phyloP scores from a whole-genome alignment of 148 eudicot genomes.

The Mesembryanthemum crystallinum region DNA sequence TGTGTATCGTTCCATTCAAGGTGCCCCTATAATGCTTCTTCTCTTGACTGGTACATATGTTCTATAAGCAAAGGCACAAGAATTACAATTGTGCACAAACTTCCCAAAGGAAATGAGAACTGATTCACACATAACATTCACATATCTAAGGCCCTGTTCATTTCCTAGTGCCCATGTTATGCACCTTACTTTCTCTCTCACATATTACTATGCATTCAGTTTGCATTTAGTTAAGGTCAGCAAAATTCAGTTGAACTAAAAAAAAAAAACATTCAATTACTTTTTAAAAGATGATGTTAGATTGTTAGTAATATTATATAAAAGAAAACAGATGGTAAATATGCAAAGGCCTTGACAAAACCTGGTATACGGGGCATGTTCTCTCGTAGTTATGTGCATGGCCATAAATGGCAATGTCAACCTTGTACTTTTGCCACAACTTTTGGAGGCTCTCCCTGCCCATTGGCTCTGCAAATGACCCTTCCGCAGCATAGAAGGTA shows the following conservation, averaged over 20 bases:
- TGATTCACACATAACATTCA: too few species aligned
- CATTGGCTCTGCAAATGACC: slow-evolving; percentile 90
- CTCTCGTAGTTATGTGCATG: slow-evolving; percentile 89
- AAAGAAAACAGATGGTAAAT: neutral
- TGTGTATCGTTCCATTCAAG: slow-evolving; percentile 79
- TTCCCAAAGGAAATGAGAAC: neutral
- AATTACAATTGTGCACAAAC: neutral
- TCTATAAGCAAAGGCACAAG: slow-evolving; percentile 36
- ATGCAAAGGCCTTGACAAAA: slow-evolving; percentile 16
- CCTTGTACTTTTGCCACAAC: slow-evolving; percentile 93
- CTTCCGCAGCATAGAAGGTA: slow-evolving; percentile 49
- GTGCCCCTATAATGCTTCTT: slow-evolving; percentile 52
- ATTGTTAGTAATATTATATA: too few species aligned
- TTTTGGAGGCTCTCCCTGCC: slow-evolving; percentile 91
- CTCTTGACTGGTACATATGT: slow-evolving; percentile 68
- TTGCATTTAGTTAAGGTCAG: too few species aligned
- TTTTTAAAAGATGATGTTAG: too few species aligned
- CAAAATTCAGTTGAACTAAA: too few species aligned
- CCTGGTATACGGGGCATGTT: slow-evolving; percentile 94
- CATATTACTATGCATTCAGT: too few species aligned
- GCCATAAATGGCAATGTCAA: slow-evolving; percentile 79
- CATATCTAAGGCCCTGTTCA: too few species aligned
- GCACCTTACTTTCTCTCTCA: too few species aligned
- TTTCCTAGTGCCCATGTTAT: too few species aligned
- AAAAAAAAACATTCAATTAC: too few species aligned